Evolutionary conservation across 73 alveolate genomes (phyloP).

Genomic region (Paramecium tetraurelia): DNA sequence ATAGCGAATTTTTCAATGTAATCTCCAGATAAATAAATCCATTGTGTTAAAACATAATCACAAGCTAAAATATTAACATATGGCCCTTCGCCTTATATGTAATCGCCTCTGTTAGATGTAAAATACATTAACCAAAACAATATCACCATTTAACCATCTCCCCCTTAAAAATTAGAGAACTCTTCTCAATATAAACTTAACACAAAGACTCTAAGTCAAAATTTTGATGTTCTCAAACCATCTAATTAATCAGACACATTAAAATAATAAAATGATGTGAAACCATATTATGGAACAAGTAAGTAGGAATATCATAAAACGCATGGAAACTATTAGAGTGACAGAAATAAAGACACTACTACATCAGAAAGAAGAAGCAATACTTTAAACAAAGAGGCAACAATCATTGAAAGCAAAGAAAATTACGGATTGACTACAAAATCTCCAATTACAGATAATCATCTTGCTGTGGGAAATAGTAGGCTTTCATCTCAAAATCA

Average conservation of each 20-base stretch:
- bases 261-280: neutral
- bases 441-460: neutral
- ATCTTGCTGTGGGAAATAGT: neutral
- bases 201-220: neutral
- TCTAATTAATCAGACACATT: neutral
- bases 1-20: neutral
- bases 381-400: neutral
- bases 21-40: conserved; percentile 23
- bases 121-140: neutral
- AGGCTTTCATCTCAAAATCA: neutral
- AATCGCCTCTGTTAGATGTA: neutral
- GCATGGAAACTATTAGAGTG: neutral
- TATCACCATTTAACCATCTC: neutral
- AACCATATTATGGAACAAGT: neutral
- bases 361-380: neutral
- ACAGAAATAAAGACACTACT: neutral
- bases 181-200: neutral
- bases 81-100: neutral
- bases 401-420: neutral
- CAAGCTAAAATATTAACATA: conserved; percentile 18
- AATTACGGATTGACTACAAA: neutral
- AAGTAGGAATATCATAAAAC: neutral
- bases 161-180: neutral
- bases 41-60: neutral
- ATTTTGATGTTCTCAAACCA: neutral